Percentiles rank a stretch among this genome's conserved stretches.
These are phyloP conservation scores for Cladophialophora psammophila DNA, from an alignment of 2,329 filamentous ascomycete species.

Conservation along the genomic window DNA sequence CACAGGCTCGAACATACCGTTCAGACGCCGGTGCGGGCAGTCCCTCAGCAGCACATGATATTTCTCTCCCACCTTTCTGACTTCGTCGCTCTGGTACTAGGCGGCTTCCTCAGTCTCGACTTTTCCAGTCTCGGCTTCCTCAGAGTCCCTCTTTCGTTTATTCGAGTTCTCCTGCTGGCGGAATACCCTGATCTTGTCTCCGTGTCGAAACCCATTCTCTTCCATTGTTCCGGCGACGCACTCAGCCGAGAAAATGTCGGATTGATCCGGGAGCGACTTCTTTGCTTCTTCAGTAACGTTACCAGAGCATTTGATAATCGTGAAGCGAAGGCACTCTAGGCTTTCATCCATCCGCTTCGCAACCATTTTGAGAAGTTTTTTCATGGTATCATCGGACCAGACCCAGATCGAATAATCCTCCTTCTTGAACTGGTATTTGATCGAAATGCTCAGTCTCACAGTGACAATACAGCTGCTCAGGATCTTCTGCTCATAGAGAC, in stretches of 20 bases:
- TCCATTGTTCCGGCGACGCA: slow-evolving; percentile 12
- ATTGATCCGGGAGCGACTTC: slow-evolving; percentile 13
- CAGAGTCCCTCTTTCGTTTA: neutral
- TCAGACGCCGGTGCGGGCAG: neutral
- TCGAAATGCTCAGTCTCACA: neutral
- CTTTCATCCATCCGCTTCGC: neutral
- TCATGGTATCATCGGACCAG: neutral
- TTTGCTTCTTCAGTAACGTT: neutral
- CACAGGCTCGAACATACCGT: neutral
- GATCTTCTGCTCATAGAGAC: slow-evolving; percentile 5
- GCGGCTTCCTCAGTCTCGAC: neutral
- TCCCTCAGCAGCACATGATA: neutral
- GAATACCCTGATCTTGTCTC: slow-evolving; percentile 16
- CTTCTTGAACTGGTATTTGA: neutral
- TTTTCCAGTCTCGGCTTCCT: neutral
- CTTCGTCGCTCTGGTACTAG: neutral
- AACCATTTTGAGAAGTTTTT: neutral
- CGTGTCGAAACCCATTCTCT: slow-evolving; percentile 18
- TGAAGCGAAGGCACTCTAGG: slow-evolving; percentile 5
- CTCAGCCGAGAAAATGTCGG: slow-evolving; percentile 14
- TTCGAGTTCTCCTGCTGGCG: neutral
- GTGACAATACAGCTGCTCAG: neutral
- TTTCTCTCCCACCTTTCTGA: neutral
- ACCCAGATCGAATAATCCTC: neutral
- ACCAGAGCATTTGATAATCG: slow-evolving; percentile 1